Evolutionary conservation across 2,329 filamentous ascomycete genomes (phyloP).

Genomic region (Colletotrichum sp.): DNA sequence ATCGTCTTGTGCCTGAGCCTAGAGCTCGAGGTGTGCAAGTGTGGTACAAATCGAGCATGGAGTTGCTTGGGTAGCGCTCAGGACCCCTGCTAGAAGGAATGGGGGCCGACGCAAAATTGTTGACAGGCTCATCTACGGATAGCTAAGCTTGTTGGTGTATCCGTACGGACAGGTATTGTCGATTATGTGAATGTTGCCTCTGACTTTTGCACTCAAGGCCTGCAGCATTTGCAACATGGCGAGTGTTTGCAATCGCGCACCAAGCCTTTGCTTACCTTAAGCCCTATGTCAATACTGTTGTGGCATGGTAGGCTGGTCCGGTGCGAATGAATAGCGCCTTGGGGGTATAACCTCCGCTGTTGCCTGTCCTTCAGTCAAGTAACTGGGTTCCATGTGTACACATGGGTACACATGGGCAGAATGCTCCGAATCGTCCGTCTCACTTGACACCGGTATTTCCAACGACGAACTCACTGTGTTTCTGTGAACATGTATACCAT

Average conservation of each 20-base stretch:
- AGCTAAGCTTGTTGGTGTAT: neutral
- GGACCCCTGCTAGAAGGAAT: neutral
- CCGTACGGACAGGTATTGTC: neutral
- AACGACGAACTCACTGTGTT: too few relatives aligned
- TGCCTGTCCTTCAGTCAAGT: neutral
- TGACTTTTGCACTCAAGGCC: neutral
- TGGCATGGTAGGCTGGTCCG: too few relatives aligned
- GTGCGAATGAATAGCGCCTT: neutral
- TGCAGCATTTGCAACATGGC: neutral
- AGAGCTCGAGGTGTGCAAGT: neutral
- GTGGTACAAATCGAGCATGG: neutral
- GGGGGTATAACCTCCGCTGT: neutral
- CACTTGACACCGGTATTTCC: neutral
- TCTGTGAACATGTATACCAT: too few relatives aligned
- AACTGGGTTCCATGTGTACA: neutral
- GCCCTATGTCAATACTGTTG: neutral
- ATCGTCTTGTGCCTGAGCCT: neutral
- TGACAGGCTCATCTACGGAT: neutral
- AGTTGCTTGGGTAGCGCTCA: neutral
- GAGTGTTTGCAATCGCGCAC: neutral
- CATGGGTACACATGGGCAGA: neutral
- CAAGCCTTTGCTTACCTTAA: neutral
- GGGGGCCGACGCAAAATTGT: neutral
- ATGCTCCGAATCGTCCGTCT: neutral
- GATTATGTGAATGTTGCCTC: neutral